Percentiles rank a stretch among this genome's conserved stretches.
Evolutionary conservation across 129 eudicot species (phyloP).

Genomic region (Deinandra increscens): DNA sequence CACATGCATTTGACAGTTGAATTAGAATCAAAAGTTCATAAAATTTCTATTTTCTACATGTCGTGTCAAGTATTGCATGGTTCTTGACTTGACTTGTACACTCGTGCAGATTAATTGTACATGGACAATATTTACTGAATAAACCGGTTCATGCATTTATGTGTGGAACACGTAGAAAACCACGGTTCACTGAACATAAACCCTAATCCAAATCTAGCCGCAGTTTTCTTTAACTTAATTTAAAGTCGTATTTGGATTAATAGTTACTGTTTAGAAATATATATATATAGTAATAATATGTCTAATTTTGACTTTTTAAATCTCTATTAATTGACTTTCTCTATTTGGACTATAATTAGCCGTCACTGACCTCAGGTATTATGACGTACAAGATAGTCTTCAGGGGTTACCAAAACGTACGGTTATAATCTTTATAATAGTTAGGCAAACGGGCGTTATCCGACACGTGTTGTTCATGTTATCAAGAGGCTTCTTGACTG

Average conservation of each 20-base stretch:
- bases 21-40: constrained; percentile 17
- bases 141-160: constrained; percentile 30
- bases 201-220: constrained; percentile 19
- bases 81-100: constrained; percentile 22
- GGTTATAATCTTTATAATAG: too few species aligned
- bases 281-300: background rate
- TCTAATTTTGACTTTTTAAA: constrained; percentile 20
- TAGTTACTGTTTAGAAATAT: background rate
- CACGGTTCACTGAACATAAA: constrained; percentile 25
- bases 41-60: background rate
- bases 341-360: background rate
- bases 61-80: constrained; percentile 14
- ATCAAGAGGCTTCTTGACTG: too few species aligned
- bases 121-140: background rate
- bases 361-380: background rate
- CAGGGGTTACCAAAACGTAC: background rate
- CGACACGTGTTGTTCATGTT: too few species aligned
- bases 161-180: constrained; percentile 35
- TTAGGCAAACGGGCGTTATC: too few species aligned
- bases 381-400: background rate
- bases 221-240: constrained; percentile 15
- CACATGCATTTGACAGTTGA: constrained; percentile 24
- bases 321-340: background rate
- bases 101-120: constrained; percentile 24
- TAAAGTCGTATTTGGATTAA: background rate